Evolutionary conservation across 2,329 filamentous ascomycete genomes (phyloP).

Genomic region (Helotiales sp.): DNA sequence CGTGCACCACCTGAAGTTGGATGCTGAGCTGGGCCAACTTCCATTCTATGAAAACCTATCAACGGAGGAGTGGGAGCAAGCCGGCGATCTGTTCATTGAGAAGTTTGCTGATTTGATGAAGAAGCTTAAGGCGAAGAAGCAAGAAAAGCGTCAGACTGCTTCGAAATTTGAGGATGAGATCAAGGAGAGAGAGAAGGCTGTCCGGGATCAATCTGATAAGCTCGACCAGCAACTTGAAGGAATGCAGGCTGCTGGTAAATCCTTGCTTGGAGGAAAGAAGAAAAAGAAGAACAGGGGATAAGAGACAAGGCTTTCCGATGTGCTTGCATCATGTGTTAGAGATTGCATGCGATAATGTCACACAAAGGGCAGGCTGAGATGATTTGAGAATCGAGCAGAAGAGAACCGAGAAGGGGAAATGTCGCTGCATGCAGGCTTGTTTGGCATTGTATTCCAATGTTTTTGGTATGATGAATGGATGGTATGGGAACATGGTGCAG

Average conservation of each 20-base stretch:
- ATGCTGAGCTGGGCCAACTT: constrained; percentile 8
- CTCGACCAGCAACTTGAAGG: constrained; percentile 35
- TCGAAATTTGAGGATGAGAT: constrained; percentile 38
- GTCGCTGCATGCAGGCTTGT: neutral
- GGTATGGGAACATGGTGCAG: neutral
- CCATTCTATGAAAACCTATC: constrained; percentile 36
- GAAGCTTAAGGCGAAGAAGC: constrained; percentile 34
- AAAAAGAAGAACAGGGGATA: neutral
- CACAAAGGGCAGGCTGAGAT: neutral
- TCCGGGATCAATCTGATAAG: constrained; percentile 32
- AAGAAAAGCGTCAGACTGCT: constrained; percentile 35
- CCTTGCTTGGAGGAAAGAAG: constrained; percentile 5
- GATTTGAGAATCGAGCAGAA: neutral
- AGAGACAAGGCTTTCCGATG: neutral
- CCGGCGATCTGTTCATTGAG: constrained; percentile 41
- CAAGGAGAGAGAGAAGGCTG: constrained; percentile 35
- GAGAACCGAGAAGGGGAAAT: neutral
- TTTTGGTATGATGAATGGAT: neutral
- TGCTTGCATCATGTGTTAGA: neutral
- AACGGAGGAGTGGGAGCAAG: constrained; percentile 41
- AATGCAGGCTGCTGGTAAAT: constrained; percentile 38
- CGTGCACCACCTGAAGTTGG: constrained; percentile 19
- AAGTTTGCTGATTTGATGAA: constrained; percentile 35
- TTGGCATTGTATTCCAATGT: neutral
- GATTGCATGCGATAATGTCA: neutral